Evolutionary conservation across 306 rosid species (phyloP), one percentile per base, ranked within the genome.

Genomic region (Vachellia collinsii): DNA sequence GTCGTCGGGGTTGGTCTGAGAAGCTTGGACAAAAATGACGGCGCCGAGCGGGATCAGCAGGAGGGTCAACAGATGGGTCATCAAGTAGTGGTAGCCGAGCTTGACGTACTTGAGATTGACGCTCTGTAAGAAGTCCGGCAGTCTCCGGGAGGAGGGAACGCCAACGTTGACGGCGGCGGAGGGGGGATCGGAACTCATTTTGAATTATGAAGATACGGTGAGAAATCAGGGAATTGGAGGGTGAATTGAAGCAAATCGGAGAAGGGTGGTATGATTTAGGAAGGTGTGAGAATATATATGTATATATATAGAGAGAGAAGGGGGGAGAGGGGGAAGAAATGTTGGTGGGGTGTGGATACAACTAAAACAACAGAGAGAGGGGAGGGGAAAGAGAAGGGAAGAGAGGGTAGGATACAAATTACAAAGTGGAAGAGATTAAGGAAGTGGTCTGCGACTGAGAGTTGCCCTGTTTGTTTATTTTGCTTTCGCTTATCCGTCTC

Each of bases 21-120:
- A 81, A 29, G 87, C 83, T 65, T 85, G 80, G 9, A 90, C 22
- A 16, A 88, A 34, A 42, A 67, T 17, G 72, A 65, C 74, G 46
- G 80, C 83, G 48, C 80, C 65, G 7, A 88, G 76, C 41, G 94
- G 95, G 38, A 89, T 29, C 44, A 86, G 48, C 10, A 73, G 80
- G 13, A 91, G 84, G 3, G 86, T 89, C 20, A 83, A 46, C 0
- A 89, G 74, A 71, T 91, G 71, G 72, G 91, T 65, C 17, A 87
- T 85, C 70, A 89, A 5, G 85, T 89, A 91, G 9, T 87, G 91
- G 80, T 86, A 89, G 11, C 90, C 92, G 3, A 89, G 79, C 42
- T 86, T 91, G 17, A 89, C 90, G 54, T 91, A 82, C 84, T 87
- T 91, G 44, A 88, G 78, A 62, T 91, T 84, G 14, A 85, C 89